Percentiles rank a stretch among this genome's conserved stretches.
Conservation (phyloP, 148 eudicot species). For the Dianthus caryophyllus region DNA sequence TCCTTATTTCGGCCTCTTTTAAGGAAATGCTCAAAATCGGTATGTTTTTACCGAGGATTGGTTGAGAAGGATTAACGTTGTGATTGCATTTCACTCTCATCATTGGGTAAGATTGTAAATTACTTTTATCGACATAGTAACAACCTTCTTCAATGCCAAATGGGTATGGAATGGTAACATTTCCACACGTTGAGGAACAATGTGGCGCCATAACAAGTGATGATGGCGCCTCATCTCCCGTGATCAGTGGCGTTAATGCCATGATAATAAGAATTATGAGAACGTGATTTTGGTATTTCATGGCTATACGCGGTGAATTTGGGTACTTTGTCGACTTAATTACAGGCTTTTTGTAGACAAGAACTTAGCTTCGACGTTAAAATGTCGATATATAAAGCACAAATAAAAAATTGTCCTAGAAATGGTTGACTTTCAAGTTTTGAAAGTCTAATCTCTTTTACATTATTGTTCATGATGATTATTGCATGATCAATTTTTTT, state of each 20-base stretch:
- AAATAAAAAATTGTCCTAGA: not conserved
- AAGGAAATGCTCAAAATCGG: not conserved
- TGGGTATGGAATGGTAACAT: constrained; percentile 23
- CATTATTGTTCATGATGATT: not conserved
- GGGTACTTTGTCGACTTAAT: not conserved
- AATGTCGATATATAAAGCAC: not conserved
- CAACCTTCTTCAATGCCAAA: constrained; percentile 27
- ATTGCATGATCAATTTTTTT: not conserved
- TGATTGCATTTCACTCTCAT: constrained; percentile 1
- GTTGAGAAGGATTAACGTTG: not conserved
- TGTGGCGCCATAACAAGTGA: constrained; percentile 16
- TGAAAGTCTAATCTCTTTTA: not conserved
- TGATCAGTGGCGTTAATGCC: not conserved
- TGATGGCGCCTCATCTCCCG: not conserved
- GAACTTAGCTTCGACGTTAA: not conserved
- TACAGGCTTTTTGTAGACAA: not conserved
- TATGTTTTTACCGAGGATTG: constrained; percentile 5
- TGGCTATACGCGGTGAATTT: not conserved
- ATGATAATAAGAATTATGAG: not conserved
- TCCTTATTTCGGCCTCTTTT: constrained; percentile 2
- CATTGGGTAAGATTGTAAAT: not conserved
- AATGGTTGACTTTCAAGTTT: not conserved
- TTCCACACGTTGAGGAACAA: constrained; percentile 18
- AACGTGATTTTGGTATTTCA: not conserved
- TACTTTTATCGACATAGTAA: not conserved